A percentile compares a stretch with the other conserved stretches of the same genome.
Conservation (phyloP, 2,329 filamentous ascomycete genomes). For the Ophiosphaerella narmari region DNA sequence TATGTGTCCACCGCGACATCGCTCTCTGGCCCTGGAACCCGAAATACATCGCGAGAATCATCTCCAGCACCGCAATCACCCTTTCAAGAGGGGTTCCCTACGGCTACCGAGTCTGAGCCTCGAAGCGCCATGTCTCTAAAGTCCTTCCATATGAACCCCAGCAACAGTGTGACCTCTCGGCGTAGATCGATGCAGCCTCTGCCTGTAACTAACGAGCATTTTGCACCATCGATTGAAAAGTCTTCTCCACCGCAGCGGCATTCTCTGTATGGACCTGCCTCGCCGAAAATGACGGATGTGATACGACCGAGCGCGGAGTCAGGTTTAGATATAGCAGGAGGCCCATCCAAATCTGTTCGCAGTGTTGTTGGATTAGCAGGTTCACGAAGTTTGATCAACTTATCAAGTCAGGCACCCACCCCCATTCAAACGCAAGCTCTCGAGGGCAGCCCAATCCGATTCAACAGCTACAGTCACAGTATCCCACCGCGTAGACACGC, state of each 20-base stretch:
- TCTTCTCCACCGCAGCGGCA: constrained; percentile 31
- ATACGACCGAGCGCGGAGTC: constrained; percentile 6
- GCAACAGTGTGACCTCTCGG: constrained; percentile 30
- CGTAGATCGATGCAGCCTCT: constrained; percentile 47
- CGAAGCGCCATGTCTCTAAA: constrained; percentile 43
- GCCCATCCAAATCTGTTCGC: constrained; percentile 8
- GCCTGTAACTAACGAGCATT: constrained; percentile 42
- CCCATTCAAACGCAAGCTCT: constrained; percentile 11
- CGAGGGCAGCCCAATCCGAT: constrained; percentile 27
- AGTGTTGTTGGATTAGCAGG: constrained; percentile 8
- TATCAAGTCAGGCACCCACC: not conserved
- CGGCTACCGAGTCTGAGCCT: constrained; percentile 30
- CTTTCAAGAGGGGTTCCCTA: constrained; percentile 30
- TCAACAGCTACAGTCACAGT: constrained; percentile 29
- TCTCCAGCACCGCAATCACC: constrained; percentile 44
- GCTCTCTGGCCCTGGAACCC: constrained; percentile 37
- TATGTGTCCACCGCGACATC: constrained; percentile 45
- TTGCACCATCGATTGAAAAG: constrained; percentile 21
- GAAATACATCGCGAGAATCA: constrained; percentile 41
- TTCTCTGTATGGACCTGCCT: constrained; percentile 35
- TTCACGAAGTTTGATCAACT: constrained; percentile 3
- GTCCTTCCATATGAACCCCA: constrained; percentile 47
- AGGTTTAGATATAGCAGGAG: constrained; percentile 4
- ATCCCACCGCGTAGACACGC: constrained; percentile 29
- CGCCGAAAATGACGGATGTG: constrained; percentile 25